Percentiles rank a stretch among this genome's conserved stretches.
Evolutionary conservation across 768 basidiomycete species (phyloP).

Genomic region (Galerina marginata): DNA sequence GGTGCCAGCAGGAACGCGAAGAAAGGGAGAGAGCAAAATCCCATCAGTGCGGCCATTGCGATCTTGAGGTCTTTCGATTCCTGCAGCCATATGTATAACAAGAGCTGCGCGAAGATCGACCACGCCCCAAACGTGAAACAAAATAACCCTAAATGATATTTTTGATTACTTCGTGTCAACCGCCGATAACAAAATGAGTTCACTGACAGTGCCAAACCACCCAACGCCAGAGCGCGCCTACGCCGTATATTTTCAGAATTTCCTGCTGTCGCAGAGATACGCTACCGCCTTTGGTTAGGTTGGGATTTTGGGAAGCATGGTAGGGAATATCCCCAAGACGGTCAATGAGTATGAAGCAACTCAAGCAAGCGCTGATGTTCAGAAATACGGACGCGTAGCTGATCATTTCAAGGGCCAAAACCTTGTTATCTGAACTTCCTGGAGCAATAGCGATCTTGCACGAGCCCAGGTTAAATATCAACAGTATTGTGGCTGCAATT

Average conservation of each 20-base stretch:
- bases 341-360: slow-evolving; percentile 28
- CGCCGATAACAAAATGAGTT: not conserved
- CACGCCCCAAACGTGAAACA: slow-evolving; percentile 26
- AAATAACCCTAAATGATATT: slow-evolving; percentile 20
- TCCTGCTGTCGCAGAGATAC: slow-evolving; percentile 13
- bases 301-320: slow-evolving; percentile 19
- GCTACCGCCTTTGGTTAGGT: slow-evolving; percentile 17
- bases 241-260: slow-evolving; percentile 24
- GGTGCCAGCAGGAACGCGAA: slow-evolving; percentile 25
- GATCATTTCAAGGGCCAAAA: slow-evolving; percentile 16
- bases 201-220: slow-evolving; percentile 29
- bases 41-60: slow-evolving; percentile 13
- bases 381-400: slow-evolving; percentile 27
- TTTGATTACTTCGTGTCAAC: not conserved
- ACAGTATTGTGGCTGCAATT: slow-evolving; percentile 20
- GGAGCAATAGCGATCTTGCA: not conserved
- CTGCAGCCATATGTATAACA: slow-evolving; percentile 27
- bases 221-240: slow-evolving; percentile 25
- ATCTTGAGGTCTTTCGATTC: slow-evolving; percentile 20
- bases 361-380: slow-evolving; percentile 27
- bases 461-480: slow-evolving; percentile 20
- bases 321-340: slow-evolving; percentile 27
- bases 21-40: slow-evolving; percentile 23
- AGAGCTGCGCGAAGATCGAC: slow-evolving; percentile 23
- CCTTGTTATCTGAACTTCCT: not conserved